These are phyloP conservation scores for Hamigera avellanea DNA, from an alignment of 495 filamentous ascomycete genomes.

Conservation along the genomic window DNA sequence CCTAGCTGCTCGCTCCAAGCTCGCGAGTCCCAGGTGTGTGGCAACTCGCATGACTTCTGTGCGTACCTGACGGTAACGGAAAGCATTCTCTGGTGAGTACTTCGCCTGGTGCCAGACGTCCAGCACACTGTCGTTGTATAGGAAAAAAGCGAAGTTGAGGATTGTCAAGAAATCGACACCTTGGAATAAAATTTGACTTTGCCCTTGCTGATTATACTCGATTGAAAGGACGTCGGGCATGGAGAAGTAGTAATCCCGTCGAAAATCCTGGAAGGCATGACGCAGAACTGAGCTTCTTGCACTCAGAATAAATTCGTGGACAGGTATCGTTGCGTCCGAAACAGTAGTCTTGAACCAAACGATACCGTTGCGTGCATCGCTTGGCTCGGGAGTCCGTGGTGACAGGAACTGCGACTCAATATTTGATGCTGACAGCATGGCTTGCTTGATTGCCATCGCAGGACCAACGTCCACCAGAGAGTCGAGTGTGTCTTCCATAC, in stretches of 20 bases:
- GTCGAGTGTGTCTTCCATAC: conserved; percentile 7
- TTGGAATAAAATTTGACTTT: conserved; percentile 44
- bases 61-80: conserved; percentile 64
- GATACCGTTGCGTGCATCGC: conserved; percentile 17
- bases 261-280: conserved; percentile 43
- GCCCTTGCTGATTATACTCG: conserved; percentile 35
- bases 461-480: conserved; percentile 11
- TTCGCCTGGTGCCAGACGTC: conserved; percentile 74
- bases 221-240: conserved; percentile 51
- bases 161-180: conserved; percentile 63
- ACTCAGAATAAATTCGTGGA: conserved; percentile 71
- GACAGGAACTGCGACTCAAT: conserved; percentile 42
- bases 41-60: conserved; percentile 74
- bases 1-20: conserved; percentile 63
- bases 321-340: conserved; percentile 58
- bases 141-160: conserved; percentile 65
- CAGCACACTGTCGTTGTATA: conserved; percentile 70
- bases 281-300: conserved; percentile 62
- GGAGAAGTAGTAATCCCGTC: conserved; percentile 27
- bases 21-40: conserved; percentile 49
- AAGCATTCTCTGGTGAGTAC: conserved; percentile 47
- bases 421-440: conserved; percentile 41
- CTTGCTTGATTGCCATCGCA: conserved; percentile 19
- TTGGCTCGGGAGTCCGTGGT: conserved; percentile 1
- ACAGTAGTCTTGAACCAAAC: conserved; percentile 42